Base-by-base conservation (phyloP, 2,329 filamentous ascomycete genomes). In the Acephala macrosclerotiorum region DNA sequence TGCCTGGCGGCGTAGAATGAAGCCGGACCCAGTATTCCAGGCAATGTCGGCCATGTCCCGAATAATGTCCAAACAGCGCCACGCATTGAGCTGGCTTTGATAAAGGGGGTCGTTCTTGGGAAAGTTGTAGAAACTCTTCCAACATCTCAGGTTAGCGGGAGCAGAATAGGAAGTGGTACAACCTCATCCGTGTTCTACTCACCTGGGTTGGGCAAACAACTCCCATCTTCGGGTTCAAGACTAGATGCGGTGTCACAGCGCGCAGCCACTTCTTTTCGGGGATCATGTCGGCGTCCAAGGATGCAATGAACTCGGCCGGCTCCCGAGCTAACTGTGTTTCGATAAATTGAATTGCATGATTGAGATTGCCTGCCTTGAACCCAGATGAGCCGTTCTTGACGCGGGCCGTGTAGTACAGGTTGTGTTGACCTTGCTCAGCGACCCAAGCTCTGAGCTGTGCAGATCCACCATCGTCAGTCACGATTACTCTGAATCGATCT, bases 211-310 rank as follows among this genome's bases (percentile, higher is more conserved):
- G 85, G 71, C 85, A 88, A n/a, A 83, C 85, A 58, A 88, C 79
- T 58, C 84, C 85, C 79, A 87, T 80, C 74, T 84, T 85, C 49
- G 81, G 79, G 71, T 89, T 85, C 12, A 60, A 45, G n/a, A 89
- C 71, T 62, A 89, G 75, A 72, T 89, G 87, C 62, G 87, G 85
- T n/a, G 89, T 75, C 18, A 87, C 74, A 33, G 85, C 83, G 45
- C 87, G 84, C 18, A 90, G 80, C 86, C 87, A 90, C 29, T 33
- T 33, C 29, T 33, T 33, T 74, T 89, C 85, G 7, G 87, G 85
- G 75, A 90, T 89, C 88, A 91, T 90, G 73, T 91, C 88, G 22
- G 87, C 88, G 73, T 91, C 88, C 38, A 91, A 78, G 45, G 85
- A 85, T n/a, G 87, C 87, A 73, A 89, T 85, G 74, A 81, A 89